A percentile compares a stretch with the other conserved stretches of the same genome.
phyloP scores from a whole-genome alignment of 345 rosid genomes.

The Viola odorata region DNA sequence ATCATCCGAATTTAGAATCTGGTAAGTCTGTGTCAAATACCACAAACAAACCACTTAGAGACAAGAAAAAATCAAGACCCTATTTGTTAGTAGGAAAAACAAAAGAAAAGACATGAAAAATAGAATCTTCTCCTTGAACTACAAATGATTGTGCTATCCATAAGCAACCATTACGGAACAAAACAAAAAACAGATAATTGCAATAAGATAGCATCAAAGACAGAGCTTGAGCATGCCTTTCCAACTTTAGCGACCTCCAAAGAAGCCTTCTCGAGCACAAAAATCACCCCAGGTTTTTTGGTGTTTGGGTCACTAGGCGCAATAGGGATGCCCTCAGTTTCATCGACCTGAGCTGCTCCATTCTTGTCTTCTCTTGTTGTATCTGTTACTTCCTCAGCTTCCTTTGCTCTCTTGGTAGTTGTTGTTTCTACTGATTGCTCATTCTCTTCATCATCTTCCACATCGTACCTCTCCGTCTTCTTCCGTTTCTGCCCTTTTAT shows the following conservation, averaged over 20 bases:
- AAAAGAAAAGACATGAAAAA: too few relatives aligned
- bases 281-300: constrained; percentile 42
- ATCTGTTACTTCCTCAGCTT: constrained; percentile 17
- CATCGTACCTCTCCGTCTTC: constrained; percentile 50
- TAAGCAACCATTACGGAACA: neutral
- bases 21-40: constrained; percentile 47
- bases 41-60: constrained; percentile 8
- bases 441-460: constrained; percentile 34
- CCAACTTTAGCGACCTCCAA: constrained; percentile 97
- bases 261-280: constrained; percentile 81
- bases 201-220: neutral
- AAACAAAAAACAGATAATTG: neutral
- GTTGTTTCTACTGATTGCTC: too few relatives aligned
- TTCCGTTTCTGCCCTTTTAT: constrained; percentile 59
- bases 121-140: neutral
- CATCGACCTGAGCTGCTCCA: constrained; percentile 22
- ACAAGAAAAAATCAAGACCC: too few relatives aligned
- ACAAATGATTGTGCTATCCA: too few relatives aligned
- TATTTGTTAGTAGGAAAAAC: too few relatives aligned
- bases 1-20: constrained; percentile 83
- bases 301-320: constrained; percentile 21
- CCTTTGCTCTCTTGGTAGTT: neutral
- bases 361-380: constrained; percentile 23
- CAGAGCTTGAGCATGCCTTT: constrained; percentile 36
- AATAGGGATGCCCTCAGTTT: constrained; percentile 59